Percentiles rank a stretch among this genome's conserved stretches.
These are phyloP conservation scores for Xylaria sp. DNA, from an alignment of 2,329 filamentous ascomycete genomes.

Conservation along the genomic window DNA sequence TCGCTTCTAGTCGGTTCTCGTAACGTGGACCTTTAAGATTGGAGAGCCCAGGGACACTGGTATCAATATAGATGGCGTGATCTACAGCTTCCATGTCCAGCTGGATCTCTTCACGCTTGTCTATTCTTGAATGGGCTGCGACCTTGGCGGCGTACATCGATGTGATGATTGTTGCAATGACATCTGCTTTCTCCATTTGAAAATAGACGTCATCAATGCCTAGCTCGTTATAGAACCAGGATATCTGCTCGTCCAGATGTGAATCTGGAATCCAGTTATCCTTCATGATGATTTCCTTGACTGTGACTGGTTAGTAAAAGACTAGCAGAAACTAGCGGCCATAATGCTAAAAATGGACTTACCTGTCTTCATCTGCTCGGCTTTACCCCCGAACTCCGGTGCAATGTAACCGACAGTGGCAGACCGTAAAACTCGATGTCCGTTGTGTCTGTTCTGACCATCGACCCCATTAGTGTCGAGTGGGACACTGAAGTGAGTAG, in stretches of 20 bases:
- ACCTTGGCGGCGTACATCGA: constrained; percentile 98
- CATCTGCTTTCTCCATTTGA: constrained; percentile 84
- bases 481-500: constrained; percentile 83
- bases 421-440: constrained; percentile 82
- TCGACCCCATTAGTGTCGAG: constrained; percentile 50
- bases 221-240: constrained; percentile 97
- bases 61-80: constrained; percentile 99
- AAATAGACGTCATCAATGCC: constrained; percentile 99
- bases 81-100: constrained; percentile 95
- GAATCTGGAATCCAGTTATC: constrained; percentile 87
- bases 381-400: constrained; percentile 92
- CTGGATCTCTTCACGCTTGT: constrained; percentile 93
- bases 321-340: background rate
- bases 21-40: constrained; percentile 85
- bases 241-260: constrained; percentile 85
- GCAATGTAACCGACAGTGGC: constrained; percentile 95
- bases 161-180: constrained; percentile 93
- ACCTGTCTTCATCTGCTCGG: constrained; percentile 88
- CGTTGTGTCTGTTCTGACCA: constrained; percentile 59
- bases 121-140: constrained; percentile 89
- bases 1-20: constrained; percentile 91
- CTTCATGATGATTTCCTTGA: constrained; percentile 81
- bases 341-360: constrained; percentile 47
- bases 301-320: constrained; percentile 56
- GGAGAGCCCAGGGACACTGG: constrained; percentile 87